Evolutionary conservation across 139 green algal species (phyloP).

Genomic region (Parachlorella kessleri): DNA sequence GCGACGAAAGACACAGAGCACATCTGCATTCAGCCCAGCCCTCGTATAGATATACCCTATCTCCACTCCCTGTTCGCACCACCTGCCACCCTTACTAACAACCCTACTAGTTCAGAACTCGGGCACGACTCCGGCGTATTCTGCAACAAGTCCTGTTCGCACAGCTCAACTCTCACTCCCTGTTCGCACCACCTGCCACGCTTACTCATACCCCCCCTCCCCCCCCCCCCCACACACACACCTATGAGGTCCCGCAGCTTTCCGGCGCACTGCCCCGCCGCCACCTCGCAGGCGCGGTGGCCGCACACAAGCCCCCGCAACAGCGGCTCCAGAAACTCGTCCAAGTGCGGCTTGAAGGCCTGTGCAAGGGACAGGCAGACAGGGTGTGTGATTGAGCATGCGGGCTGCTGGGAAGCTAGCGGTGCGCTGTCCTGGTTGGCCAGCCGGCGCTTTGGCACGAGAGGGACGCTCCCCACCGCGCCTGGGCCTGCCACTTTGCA

Average conservation of each 20-base stretch:
- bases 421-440: background rate
- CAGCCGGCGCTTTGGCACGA: too few relatives aligned
- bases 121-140: too few relatives aligned
- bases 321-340: conserved; percentile 71
- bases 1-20: too few relatives aligned
- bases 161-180: too few relatives aligned
- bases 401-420: background rate
- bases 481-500: background rate
- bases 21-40: too few relatives aligned
- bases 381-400: background rate
- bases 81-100: too few relatives aligned
- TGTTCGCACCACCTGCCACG: too few relatives aligned
- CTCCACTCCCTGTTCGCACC: too few relatives aligned
- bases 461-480: too few relatives aligned
- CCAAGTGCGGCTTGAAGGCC: conserved; percentile 78
- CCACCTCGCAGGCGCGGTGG: conserved; percentile 67
- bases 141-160: background rate
- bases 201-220: background rate
- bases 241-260: conserved; percentile 73
- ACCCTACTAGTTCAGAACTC: too few relatives aligned
- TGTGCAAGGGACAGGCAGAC: conserved; percentile 24
- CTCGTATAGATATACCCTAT: too few relatives aligned
- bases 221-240: conserved; percentile 37
- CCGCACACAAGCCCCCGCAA: conserved; percentile 72
- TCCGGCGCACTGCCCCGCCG: conserved; percentile 58